Base-by-base conservation (phyloP, 2,329 filamentous ascomycete species). In the Graphilbum fragrans region DNA sequence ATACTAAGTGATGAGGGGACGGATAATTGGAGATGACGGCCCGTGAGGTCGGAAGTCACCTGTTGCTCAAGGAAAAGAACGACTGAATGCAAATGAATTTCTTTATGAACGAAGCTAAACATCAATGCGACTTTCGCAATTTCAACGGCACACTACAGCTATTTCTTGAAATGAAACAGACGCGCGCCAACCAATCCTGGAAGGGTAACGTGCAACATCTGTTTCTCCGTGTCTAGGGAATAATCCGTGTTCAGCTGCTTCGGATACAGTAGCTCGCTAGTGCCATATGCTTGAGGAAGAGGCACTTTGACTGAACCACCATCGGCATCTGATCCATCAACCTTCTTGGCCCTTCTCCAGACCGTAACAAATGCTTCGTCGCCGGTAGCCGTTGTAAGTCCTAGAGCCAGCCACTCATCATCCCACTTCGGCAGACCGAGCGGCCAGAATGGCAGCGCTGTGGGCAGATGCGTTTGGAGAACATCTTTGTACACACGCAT, bases 361-460 rank as follows among this genome's bases (percentile, higher is more conserved):
- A 40, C 31, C 2, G 32, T 18, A 12, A 40, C 6, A 29, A 40
- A 35, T 2, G 31, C 38, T 17, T 37, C 34, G 5, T 22, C 32
- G 21, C 43, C 39, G 6, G 38, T 38, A 7, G 45, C 37, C 11
- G 35, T 3, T n/a, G n/a, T 21, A 37, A 59, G 41, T 2, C 56
- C 58, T 0, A 60, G 35, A 2, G 52, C 45, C 3, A 55, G 20
- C 57, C 57, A 59, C 5, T 53, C 50, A 37, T 57, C 54, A 29
- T 56, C 52, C 57, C 57, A 61, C 1, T 25, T 17, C 2, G 56
- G 55, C 18, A 59, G 41, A 11, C 55, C 58, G 8, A 60, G 44
- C 3, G 58, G 58, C 57, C 56, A 60, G 43, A 57, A 55, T 2
- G 57, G 50, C n/a, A 44, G 35, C 1, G 49, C 45, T 2, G 40